Evolutionary conservation across 202 grass and related monocot species (phyloP), one percentile per base, ranked within the genome.

Genomic region (Setaria italica): DNA sequence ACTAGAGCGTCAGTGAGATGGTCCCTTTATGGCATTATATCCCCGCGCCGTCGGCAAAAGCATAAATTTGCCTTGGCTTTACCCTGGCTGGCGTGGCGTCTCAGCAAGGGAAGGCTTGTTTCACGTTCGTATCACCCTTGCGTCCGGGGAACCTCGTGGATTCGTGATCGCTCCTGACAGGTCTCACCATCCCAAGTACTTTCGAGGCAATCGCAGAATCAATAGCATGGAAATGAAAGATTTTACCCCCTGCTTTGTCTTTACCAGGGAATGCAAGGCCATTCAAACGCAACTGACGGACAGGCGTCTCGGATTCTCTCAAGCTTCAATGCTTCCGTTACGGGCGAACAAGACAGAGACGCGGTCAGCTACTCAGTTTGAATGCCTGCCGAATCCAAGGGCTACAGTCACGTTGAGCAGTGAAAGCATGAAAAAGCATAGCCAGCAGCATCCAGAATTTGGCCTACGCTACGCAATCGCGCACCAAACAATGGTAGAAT

Each of bases 371-470:
- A 13, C 8, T 35, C 19, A 16, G 6, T 51, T 50, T 25, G 66
- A 71, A 70, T 11, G 3, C 20, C 15, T 13, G 65, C 54, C 9
- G 76, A 86, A 74, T 79, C 43, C 56, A 67, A 48, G 53, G 13
- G 80, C 81, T 80, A 84, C 76, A 84, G 89, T 85, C 46, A 66
- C 70, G 41, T 33, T 63, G 81, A 87, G 70, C 70, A 80, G 85
- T 84, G 71, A 70, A 77, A 75, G n/a, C 25, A 69, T 80, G 75
- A 4, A 70, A 70, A 50, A 65, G 19, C 35, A 45, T 16, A 30
- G 57, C 37, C 33, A n/a, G 66, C 73, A 79, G 67, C 32, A 3
- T 55, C 57, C 48, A 58, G n/a, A 8, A 33, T 20, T 30, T 62
- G 43, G 42, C 87, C 39, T 9, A 20, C 13, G 21, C 47, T 42